Conservation (phyloP, 1,284 basidiomycete species). For the Tilletia walkeri region DNA sequence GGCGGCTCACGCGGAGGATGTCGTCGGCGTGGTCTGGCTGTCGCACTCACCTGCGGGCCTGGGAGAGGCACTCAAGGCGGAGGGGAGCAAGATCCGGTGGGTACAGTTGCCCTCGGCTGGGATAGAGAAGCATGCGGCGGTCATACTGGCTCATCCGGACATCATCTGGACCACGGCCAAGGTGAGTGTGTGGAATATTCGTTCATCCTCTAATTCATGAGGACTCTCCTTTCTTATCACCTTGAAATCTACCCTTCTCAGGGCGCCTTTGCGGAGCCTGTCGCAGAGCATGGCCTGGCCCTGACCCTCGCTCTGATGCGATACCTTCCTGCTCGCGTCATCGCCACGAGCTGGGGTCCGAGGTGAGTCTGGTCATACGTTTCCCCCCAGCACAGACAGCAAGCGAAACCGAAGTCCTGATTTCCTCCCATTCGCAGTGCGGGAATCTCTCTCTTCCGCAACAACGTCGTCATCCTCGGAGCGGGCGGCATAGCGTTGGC, state of each 20-base stretch:
- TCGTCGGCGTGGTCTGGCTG: constrained; percentile 26
- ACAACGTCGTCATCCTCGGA: constrained; percentile 32
- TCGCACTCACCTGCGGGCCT: constrained; percentile 11
- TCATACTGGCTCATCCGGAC: constrained; percentile 24
- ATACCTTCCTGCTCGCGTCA: constrained; percentile 23
- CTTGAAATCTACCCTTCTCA: background rate
- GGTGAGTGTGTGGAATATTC: constrained; percentile 19
- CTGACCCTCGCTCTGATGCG: constrained; percentile 29
- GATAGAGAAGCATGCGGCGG: constrained; percentile 27
- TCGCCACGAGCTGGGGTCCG: constrained; percentile 25
- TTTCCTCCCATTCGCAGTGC: background rate
- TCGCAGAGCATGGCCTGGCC: constrained; percentile 41
- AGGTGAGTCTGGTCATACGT: background rate
- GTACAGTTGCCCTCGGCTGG: constrained; percentile 45
- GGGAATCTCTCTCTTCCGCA: constrained; percentile 19
- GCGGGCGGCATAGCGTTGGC: constrained; percentile 28
- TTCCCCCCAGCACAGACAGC: background rate
- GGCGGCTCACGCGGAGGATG: constrained; percentile 12
- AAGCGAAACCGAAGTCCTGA: background rate
- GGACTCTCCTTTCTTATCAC: background rate
- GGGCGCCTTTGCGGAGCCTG: constrained; percentile 33
- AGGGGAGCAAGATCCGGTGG: constrained; percentile 22
- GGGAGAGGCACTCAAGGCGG: constrained; percentile 16
- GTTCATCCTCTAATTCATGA: no score
- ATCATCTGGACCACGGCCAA: constrained; percentile 38